These are phyloP conservation scores for Russula brevipes DNA, from an alignment of 768 basidiomycete species.

Conservation along the genomic window DNA sequence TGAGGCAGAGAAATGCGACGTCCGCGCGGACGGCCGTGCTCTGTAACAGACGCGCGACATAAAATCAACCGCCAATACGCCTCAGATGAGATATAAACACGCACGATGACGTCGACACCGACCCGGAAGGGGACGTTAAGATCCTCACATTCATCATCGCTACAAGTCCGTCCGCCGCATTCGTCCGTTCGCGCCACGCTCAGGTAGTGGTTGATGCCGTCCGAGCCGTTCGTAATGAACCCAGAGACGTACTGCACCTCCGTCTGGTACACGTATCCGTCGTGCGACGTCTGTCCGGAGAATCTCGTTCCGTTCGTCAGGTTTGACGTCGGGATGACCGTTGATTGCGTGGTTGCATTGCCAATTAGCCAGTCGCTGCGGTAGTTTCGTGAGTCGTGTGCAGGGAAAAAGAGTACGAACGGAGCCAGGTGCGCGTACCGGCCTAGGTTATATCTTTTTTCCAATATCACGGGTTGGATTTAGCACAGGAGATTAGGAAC, in stretches of 20 bases:
- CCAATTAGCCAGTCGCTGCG: constrained; percentile 80
- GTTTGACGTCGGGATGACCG: constrained; percentile 39
- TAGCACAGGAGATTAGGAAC: not conserved
- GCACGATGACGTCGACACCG: constrained; percentile 22
- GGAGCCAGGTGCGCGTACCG: constrained; percentile 39
- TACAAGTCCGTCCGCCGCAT: constrained; percentile 76
- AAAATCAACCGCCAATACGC: not conserved
- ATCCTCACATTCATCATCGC: constrained; percentile 74
- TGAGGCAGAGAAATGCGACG: not conserved
- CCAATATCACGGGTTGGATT: not conserved
- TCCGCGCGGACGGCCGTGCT: not conserved
- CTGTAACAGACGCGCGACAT: not conserved
- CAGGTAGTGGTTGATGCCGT: constrained; percentile 62
- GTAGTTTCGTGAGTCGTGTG: not conserved
- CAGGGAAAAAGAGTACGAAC: not conserved
- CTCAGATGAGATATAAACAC: not conserved
- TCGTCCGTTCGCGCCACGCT: constrained; percentile 49
- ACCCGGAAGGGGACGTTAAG: constrained; percentile 34
- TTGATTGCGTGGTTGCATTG: constrained; percentile 57
- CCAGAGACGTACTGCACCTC: constrained; percentile 64
- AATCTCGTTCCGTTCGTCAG: constrained; percentile 58
- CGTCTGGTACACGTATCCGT: constrained; percentile 70
- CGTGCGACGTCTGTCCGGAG: constrained; percentile 56
- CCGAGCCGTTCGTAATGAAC: constrained; percentile 60
- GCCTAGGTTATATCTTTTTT: constrained; percentile 64